phyloP scores from a whole-genome alignment of 164 flowering plant genomes.

The Aristolochia fimbriata region DNA sequence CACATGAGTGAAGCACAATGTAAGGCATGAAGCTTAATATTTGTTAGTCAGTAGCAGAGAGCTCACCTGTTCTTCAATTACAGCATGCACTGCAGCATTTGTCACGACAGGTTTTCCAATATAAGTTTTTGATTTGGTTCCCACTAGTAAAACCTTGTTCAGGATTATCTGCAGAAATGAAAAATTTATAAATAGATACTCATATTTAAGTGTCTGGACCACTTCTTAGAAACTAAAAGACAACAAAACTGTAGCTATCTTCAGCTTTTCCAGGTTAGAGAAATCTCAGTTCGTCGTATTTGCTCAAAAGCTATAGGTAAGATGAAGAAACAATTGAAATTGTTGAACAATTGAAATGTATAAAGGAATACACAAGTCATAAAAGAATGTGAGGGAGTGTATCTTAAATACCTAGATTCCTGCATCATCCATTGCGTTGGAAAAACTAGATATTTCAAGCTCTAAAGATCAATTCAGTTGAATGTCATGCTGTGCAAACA shows the following conservation, averaged over 20 bases:
- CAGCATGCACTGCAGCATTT: conserved; percentile 91
- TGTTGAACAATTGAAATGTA: too few species aligned
- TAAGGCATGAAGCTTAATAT: background rate
- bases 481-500: too few species aligned
- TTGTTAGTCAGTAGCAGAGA: background rate
- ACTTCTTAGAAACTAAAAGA: background rate
- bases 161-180: conserved; percentile 54
- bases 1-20: background rate
- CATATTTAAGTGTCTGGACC: background rate
- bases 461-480: too few species aligned
- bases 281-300: too few species aligned
- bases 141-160: conserved; percentile 84
- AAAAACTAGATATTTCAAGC: too few species aligned
- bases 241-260: too few species aligned
- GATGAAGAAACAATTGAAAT: too few species aligned
- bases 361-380: too few species aligned
- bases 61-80: conserved; percentile 82
- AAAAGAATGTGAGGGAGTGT: too few species aligned
- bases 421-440: too few species aligned
- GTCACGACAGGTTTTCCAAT: conserved; percentile 82
- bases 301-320: too few species aligned
- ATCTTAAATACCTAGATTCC: too few species aligned
- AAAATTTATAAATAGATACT: background rate
- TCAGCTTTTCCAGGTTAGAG: background rate
- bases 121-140: conserved; percentile 68